phyloP scores from a whole-genome alignment of 331 rosid genomes.

The Cydonia oblonga region DNA sequence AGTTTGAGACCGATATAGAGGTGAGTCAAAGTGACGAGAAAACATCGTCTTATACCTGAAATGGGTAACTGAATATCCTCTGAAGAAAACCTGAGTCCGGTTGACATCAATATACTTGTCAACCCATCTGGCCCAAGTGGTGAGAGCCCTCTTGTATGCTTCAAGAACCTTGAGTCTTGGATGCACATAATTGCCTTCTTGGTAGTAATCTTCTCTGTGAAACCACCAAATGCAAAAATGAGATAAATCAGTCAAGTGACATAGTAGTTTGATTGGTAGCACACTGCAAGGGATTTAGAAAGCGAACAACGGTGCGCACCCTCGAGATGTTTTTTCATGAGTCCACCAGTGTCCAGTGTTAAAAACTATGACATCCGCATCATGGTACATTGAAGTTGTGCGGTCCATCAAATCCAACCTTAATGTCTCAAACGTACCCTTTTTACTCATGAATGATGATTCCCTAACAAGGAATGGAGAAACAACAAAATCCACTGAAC shows the following conservation, averaged over 20 bases:
- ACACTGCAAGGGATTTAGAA: background rate
- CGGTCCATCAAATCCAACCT: conserved; percentile 92
- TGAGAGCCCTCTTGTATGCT: conserved; percentile 73
- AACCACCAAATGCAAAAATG: conserved; percentile 4
- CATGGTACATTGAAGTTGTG: conserved; percentile 54
- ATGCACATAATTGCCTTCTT: conserved; percentile 73
- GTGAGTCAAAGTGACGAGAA: conserved; percentile 1
- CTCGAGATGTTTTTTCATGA: conserved; percentile 85
- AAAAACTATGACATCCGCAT: conserved; percentile 74
- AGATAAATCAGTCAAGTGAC: background rate
- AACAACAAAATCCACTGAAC: conserved; percentile 75
- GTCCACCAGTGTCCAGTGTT: conserved; percentile 99
- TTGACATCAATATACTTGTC: conserved; percentile 46
- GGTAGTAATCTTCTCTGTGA: conserved; percentile 81
- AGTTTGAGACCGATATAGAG: background rate
- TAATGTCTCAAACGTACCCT: conserved; percentile 62
- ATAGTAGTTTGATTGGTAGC: background rate
- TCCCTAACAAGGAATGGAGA: conserved; percentile 84
- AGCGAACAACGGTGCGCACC: conserved; percentile 34
- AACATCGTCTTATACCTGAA: conserved; percentile 49
- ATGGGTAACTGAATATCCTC: conserved; percentile 88
- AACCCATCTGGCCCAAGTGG: conserved; percentile 85
- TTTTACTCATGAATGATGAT: conserved; percentile 44
- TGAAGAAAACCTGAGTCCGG: conserved; percentile 66
- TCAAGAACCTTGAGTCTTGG: conserved; percentile 71